Percentiles rank a stretch among this genome's conserved stretches.
These are phyloP conservation scores for Delonix regia DNA, from an alignment of 306 rosid species.

Conservation along the genomic window DNA sequence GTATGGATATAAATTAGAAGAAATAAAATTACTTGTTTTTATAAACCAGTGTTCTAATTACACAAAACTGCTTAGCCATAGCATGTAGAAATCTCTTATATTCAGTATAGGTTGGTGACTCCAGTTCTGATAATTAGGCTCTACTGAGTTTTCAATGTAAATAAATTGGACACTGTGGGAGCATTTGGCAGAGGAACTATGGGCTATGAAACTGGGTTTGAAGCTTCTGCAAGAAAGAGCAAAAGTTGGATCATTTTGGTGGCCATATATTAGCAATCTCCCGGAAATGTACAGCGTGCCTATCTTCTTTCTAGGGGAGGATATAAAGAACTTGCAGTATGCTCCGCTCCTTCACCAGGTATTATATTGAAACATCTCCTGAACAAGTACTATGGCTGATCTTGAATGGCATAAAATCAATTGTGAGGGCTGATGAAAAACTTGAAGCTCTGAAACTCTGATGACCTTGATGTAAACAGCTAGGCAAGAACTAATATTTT, in stretches of 20 bases:
- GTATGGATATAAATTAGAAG: not conserved
- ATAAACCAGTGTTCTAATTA: not conserved
- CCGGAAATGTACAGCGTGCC: constrained; percentile 77
- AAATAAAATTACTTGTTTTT: not conserved
- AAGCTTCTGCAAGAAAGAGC: constrained; percentile 97
- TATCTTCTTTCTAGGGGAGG: constrained; percentile 85
- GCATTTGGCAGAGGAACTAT: constrained; percentile 98
- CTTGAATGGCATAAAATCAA: not conserved
- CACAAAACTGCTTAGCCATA: not conserved
- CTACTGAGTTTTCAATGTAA: constrained; percentile 71
- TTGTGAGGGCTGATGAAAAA: not conserved
- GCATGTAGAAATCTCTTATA: constrained; percentile 7
- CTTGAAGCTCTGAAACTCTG: not conserved
- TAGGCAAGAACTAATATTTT: not conserved
- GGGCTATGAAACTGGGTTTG: constrained; percentile 97
- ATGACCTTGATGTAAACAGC: not conserved
- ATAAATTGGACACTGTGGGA: constrained; percentile 84
- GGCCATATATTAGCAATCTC: constrained; percentile 92
- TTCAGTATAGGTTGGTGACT: constrained; percentile 50
- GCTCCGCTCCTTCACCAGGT: constrained; percentile 99
- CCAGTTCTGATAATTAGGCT: constrained; percentile 55
- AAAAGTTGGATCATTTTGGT: constrained; percentile 91
- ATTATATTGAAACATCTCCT: constrained; percentile 3
- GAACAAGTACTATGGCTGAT: not conserved
- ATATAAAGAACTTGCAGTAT: constrained; percentile 89